Evolutionary conservation across 192 early-diverging fungal genomes (phyloP), one percentile per base, ranked within the genome.

Genomic region (Coemansia interrupta): DNA sequence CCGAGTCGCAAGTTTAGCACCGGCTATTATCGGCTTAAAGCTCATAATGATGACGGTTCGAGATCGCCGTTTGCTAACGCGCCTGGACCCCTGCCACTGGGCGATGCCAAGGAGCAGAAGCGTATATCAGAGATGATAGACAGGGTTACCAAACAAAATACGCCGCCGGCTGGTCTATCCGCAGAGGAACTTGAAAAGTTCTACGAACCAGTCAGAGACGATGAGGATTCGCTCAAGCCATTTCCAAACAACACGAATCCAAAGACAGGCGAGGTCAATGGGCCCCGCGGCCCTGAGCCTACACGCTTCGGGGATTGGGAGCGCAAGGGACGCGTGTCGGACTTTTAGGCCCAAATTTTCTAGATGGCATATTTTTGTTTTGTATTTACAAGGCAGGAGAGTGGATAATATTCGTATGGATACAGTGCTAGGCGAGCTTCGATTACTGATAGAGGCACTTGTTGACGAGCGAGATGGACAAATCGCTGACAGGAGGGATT

Each of bases 261-360:
- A 12, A 47, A 40, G 2, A 90, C 90, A 11, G 85, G 85, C 19
- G 90, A 92, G 70, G 60, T 84, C 40, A 84, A 85, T 19, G 90
- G 90, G 0, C 90, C 90, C 13, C 85, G 81, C 51, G 90, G 90
- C 13, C 82, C 84, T 17, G 90, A 92, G 56, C 90, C 90, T 4
- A 92, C 90, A 7, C 82, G 90, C 10, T 92, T 86, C 61, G 86
- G 87, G 22, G 90, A 92, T 64, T 92, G 90, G 90, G 90, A 92
- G 64, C 76, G 86, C 52, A 89, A 86, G 39, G 90, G 88, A 1
- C 74, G 89, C 6, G 87, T 88, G 23, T 86, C 83, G 20, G 89
- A 88, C 58, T 88, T 88, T 75, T 88, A 66, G 60, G 13, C 39
- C 22, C 6, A 40, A 20, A 36, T 8, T 3, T 3, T 36, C 32